A percentile compares a stretch with the other conserved stretches of the same genome.
Evolutionary conservation across 352 stramenopile species (phyloP).

Genomic region (Achlya hypogyna): DNA sequence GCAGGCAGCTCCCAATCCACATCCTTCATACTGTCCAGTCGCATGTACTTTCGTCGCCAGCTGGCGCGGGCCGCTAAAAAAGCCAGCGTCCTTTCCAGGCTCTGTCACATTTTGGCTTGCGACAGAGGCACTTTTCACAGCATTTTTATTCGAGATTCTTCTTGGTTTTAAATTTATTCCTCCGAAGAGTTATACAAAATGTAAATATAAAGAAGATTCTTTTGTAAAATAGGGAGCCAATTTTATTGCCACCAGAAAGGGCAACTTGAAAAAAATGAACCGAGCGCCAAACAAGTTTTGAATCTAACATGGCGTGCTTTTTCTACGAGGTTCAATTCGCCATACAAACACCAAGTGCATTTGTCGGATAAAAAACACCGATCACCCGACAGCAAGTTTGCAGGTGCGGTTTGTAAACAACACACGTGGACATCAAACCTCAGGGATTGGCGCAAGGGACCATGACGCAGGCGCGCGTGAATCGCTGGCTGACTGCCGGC

Average conservation of each 20-base stretch:
- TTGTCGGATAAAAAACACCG: not conserved
- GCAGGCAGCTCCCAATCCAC: not conserved
- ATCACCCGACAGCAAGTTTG: not conserved
- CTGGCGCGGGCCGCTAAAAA: not conserved
- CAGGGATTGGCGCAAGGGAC: too few species aligned
- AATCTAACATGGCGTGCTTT: not conserved
- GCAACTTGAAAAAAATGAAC: too few species aligned
- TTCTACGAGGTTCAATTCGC: not conserved
- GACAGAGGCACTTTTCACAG: not conserved
- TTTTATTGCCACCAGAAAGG: too few species aligned
- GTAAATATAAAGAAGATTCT: too few species aligned
- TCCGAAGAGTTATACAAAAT: too few species aligned
- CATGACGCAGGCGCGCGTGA: too few species aligned
- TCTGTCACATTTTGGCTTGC: conserved; percentile 3
- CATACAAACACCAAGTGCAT: not conserved
- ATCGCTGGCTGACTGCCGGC: too few species aligned
- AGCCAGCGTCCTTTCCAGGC: not conserved
- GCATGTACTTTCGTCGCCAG: not conserved
- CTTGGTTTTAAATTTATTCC: too few species aligned
- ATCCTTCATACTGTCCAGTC: not conserved
- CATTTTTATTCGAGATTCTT: not conserved
- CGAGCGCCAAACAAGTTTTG: not conserved
- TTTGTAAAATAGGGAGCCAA: too few species aligned
- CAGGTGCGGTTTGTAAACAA: not conserved
- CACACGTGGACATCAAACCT: too few species aligned